Evolutionary conservation across 2,329 filamentous ascomycete genomes (phyloP), one percentile per base, ranked within the genome.

Genomic region (Neoscytalidium dimidiatum): DNA sequence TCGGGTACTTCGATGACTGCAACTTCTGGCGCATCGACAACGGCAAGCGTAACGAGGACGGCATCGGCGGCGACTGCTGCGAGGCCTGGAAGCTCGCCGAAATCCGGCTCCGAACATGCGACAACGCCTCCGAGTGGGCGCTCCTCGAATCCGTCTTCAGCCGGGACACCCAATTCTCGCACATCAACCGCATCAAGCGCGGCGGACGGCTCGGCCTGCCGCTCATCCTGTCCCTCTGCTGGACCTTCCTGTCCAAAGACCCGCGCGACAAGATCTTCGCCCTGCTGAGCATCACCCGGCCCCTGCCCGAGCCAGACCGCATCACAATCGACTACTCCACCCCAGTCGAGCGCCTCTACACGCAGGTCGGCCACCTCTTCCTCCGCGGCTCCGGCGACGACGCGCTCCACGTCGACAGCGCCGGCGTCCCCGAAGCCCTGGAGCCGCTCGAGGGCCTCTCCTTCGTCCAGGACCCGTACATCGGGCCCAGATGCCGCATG

Each of bases 1-100:
- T 61, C 13, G 57, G 57, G 6, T 61, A 61, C 44, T 61, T 61
- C 38, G 57, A 61, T 43, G 21, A 43, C 41, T 23, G 23, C 5
- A 33, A 26, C 21, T 61, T 61, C 44, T 61, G 57, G 57, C 41
- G 57, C 1, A 11, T 61, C n/a, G 57, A 61, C 28, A 14, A 61
- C 3, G 57, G 57, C n/a, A 61, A 19, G 13, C 28, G 57, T 3
- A 33, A n/a, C 14, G 23, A 61, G 11, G 57, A 61, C 44, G 43
- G 28, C 19, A 49, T 48, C 9, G 57, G 57, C n/a, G 57, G 57
- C 14, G 57, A 61, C 28, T 29, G 57, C n/a, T 23, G 26, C 23
- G 57, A 61, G 26, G 43, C 57, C 1, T 61, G 57, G 57, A 61
- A 61, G 35, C 57, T 61, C n/a, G 57, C 57, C 21, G 28, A 28